Evolutionary conservation across 768 basidiomycete genomes (phyloP), one percentile per base, ranked within the genome.

Genomic region (Panaeolus papilionaceus): DNA sequence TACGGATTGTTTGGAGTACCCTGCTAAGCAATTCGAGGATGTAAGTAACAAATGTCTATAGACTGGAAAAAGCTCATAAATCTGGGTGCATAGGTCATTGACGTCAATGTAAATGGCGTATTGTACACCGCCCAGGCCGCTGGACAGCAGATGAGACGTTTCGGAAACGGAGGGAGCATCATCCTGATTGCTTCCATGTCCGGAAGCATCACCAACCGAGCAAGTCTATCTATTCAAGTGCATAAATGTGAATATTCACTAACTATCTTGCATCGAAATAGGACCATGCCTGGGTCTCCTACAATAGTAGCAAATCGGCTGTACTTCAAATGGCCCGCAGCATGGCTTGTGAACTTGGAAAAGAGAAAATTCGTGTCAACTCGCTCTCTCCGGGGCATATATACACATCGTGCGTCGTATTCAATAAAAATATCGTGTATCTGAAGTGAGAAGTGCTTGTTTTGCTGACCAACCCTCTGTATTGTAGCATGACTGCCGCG

Each of bases 291-390:
- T 92, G 90, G 91, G 85, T 89, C 63, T 86, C 90, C 14, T 93
- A 93, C 79, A 92, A 93, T 77, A 83, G 86, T 61, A 91, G 89
- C 79, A 94, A 94, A 77, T 86, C 89, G 1, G 92, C 88, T 4
- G 91, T 94, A 18, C 77, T 93, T 47, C 92, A 94, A 77, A 92
- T 92, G 91, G 88, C 83, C 5, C 86, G 92, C 49, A 92, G 89
- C 75, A 90, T 94, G 91, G 92, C 92, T 3, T 92, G 91, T 73
- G 92, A 94, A 74, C 83, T 94, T 1, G 92, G 90, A 1, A 78
- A 74, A 40, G 80, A 88, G 75, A 78, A 82, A 2, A 92, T 94
- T 62, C 84, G 92, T 3, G 91, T 93, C 67, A 94, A 94, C 76
- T 82, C 88, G 12, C 81, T 94, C 63, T 93, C 92, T 10, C 92